Conservation (phyloP, 2,329 filamentous ascomycete species). For the Penicillium italicum region DNA sequence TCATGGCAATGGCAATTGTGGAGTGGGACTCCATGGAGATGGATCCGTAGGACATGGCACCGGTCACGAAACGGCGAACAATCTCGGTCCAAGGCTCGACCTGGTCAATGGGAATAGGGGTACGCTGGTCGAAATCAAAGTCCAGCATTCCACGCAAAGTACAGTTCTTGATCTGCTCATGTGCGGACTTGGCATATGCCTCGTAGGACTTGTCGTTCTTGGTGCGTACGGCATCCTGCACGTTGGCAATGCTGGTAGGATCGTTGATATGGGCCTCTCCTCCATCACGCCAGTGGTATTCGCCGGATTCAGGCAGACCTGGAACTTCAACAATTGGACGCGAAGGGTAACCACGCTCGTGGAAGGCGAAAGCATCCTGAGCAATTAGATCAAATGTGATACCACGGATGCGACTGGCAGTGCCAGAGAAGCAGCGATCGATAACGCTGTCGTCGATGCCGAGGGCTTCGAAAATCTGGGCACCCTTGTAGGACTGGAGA, state of each 20-base stretch:
- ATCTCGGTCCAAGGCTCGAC: conserved; percentile 99
- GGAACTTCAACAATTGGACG: conserved; percentile 71
- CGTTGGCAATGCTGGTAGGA: conserved; percentile 89
- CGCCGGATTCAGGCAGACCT: conserved; percentile 84
- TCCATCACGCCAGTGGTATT: conserved; percentile 98
- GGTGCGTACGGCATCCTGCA: conserved; percentile 90
- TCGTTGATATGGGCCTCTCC: conserved; percentile 95
- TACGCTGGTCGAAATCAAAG: conserved; percentile 87
- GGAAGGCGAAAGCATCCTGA: conserved; percentile 89
- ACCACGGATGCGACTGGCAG: conserved; percentile 89
- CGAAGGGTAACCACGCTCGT: conserved; percentile 87
- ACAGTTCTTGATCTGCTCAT: conserved; percentile 95
- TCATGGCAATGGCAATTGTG: conserved; percentile 93
- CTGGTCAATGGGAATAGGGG: conserved; percentile 86
- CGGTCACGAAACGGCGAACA: conserved; percentile 91
- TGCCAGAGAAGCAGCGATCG: conserved; percentile 91
- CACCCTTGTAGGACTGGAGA: conserved; percentile 92
- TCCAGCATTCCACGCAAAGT: conserved; percentile 91
- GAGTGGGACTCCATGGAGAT: conserved; percentile 99
- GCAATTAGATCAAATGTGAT: conserved; percentile 91
- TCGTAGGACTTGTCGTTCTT: conserved; percentile 99
- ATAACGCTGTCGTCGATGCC: conserved; percentile 90
- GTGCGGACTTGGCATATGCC: conserved; percentile 87
- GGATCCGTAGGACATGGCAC: conserved; percentile 97
- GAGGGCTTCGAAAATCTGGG: conserved; percentile 94